Evolutionary conservation across 106 monocot species (phyloP).

Genomic region (Dendrobium officinale): DNA sequence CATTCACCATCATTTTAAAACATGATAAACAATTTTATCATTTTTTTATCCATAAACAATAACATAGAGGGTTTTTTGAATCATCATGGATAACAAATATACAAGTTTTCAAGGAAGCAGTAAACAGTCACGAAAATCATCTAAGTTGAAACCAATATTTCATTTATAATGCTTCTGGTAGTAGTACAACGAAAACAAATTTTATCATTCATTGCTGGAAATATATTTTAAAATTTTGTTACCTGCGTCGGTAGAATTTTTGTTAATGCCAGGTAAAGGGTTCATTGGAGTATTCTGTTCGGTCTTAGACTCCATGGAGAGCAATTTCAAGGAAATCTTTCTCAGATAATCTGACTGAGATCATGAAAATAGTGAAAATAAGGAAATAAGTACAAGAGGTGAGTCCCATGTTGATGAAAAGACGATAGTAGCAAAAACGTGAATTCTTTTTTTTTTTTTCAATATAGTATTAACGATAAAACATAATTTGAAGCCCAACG

Average conservation of each 20-base stretch:
- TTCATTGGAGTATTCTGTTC: slow-evolving; percentile 26
- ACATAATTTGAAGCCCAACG: background rate
- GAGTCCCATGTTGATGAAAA: background rate
- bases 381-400: background rate
- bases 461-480: background rate
- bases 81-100: background rate
- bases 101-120: background rate
- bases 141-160: background rate
- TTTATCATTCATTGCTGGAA: background rate
- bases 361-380: slow-evolving; percentile 11
- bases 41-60: background rate
- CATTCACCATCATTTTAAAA: too few relatives aligned
- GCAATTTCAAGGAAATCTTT: slow-evolving; percentile 79
- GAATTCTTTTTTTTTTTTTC: background rate
- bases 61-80: background rate
- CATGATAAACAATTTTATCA: background rate
- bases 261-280: slow-evolving; percentile 16
- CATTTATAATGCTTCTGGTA: background rate
- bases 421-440: background rate
- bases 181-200: background rate
- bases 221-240: background rate
- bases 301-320: slow-evolving; percentile 72
- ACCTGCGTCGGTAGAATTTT: slow-evolving; percentile 56
- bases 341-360: slow-evolving; percentile 71
- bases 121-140: background rate